These are phyloP conservation scores for Russula abietina DNA, from an alignment of 768 basidiomycete species.

Conservation along the genomic window DNA sequence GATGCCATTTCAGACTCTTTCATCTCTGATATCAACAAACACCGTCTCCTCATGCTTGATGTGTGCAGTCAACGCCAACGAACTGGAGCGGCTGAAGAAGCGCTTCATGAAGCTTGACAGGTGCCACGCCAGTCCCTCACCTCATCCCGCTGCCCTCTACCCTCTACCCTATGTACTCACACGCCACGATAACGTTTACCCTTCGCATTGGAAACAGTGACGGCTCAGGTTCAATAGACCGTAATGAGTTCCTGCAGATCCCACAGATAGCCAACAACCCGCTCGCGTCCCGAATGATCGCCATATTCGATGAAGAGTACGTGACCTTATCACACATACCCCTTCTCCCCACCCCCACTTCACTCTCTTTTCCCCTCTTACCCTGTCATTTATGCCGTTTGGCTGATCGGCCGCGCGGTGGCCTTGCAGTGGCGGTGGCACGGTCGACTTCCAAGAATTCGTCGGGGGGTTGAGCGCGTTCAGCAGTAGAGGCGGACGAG, in stretches of 20 bases:
- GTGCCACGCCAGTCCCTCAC: constrained; percentile 37
- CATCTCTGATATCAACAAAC: background rate
- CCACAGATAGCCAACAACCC: constrained; percentile 99
- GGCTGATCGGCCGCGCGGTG: background rate
- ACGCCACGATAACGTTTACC: background rate
- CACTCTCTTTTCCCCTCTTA: background rate
- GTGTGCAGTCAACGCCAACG: constrained; percentile 79
- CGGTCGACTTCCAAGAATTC: constrained; percentile 99
- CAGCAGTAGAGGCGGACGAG: constrained; percentile 91
- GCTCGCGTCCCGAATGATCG: constrained; percentile 94
- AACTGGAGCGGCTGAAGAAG: constrained; percentile 94
- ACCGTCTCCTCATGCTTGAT: background rate
- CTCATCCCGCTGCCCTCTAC: background rate
- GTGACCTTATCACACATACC: background rate
- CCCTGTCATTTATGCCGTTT: background rate
- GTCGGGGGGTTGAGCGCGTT: constrained; percentile 97
- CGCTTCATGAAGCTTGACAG: constrained; percentile 99
- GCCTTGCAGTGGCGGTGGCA: constrained; percentile 81
- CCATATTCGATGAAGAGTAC: constrained; percentile 99
- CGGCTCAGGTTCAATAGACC: constrained; percentile 96
- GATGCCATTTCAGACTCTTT: background rate
- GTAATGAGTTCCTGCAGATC: constrained; percentile 97
- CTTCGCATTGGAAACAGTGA: constrained; percentile 46
- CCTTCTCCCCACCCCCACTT: background rate
- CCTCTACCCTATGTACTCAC: background rate